Percentiles rank a stretch among this genome's conserved stretches.
Conservation (phyloP, 2,329 filamentous ascomycete genomes). For the Mollisiaceae sp. region DNA sequence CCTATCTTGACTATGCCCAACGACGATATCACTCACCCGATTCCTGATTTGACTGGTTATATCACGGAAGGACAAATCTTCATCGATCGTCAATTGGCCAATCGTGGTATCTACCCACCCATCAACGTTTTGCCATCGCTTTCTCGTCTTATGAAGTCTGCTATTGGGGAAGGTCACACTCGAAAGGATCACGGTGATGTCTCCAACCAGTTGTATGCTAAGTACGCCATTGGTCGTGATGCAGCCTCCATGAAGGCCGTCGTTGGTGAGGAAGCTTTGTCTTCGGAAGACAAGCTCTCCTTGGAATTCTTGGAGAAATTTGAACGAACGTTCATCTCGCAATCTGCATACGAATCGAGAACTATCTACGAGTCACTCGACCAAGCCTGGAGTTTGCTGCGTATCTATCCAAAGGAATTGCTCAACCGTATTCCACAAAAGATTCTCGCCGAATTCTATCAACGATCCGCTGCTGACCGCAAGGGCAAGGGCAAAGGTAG, state of each 20-base stretch:
- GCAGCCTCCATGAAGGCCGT: conserved; percentile 99
- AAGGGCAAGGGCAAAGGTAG: conserved; percentile 67
- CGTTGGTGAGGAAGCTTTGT: conserved; percentile 96
- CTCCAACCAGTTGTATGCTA: conserved; percentile 98
- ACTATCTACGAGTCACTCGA: conserved; percentile 94
- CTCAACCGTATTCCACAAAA: conserved; percentile 93
- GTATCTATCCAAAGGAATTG: conserved; percentile 97
- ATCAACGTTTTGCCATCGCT: conserved; percentile 98
- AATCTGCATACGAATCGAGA: conserved; percentile 90
- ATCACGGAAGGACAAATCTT: conserved; percentile 99
- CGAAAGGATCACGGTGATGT: conserved; percentile 97
- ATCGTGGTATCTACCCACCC: conserved; percentile 97
- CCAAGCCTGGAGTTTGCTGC: conserved; percentile 92
- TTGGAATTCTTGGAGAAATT: conserved; percentile 99
- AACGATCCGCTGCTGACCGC: conserved; percentile 65
- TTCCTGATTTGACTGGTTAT: conserved; percentile 97
- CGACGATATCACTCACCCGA: conserved; percentile 99
- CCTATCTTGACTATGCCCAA: conserved; percentile 99
- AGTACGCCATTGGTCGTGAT: conserved; percentile 98
- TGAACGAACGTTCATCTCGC: conserved; percentile 90
- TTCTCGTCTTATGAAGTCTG: conserved; percentile 99
- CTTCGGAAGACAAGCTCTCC: conserved; percentile 94
- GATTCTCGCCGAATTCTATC: conserved; percentile 82
- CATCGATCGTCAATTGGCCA: conserved; percentile 89
- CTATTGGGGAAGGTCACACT: conserved; percentile 96